Evolutionary conservation across 2,329 filamentous ascomycete species (phyloP).

Genomic region (Colletotrichum orchidophilum): DNA sequence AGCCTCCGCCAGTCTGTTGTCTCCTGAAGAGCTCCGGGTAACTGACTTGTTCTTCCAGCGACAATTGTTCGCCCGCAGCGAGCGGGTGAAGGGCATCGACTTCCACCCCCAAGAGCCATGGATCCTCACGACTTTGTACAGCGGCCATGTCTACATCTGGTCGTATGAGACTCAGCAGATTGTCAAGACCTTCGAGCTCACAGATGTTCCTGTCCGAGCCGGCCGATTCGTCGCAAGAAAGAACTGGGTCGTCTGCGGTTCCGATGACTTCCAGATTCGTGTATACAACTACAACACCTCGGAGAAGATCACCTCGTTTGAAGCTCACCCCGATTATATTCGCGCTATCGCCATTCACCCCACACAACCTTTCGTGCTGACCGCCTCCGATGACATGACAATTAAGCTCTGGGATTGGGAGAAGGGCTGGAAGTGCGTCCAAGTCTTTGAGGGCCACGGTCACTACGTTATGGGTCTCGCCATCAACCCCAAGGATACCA

Average conservation of each 20-base stretch:
- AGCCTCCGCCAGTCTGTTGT: constrained; percentile 9
- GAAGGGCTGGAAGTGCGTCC: constrained; percentile 96
- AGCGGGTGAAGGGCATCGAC: constrained; percentile 97
- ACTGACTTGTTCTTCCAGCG: constrained; percentile 43
- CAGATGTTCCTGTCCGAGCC: constrained; percentile 96
- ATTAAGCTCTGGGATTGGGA: constrained; percentile 99
- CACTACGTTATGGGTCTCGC: constrained; percentile 97
- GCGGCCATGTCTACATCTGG: constrained; percentile 99
- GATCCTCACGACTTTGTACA: constrained; percentile 93
- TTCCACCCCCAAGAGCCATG: constrained; percentile 98
- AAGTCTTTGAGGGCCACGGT: constrained; percentile 94
- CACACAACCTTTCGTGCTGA: constrained; percentile 93
- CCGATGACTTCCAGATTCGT: constrained; percentile 81
- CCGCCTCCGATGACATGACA: constrained; percentile 97
- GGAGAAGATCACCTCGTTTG: constrained; percentile 97
- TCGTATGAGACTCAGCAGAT: constrained; percentile 97
- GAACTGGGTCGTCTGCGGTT: constrained; percentile 98
- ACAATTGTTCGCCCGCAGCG: constrained; percentile 76
- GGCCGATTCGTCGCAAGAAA: constrained; percentile 97
- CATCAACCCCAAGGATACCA: constrained; percentile 97
- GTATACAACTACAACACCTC: constrained; percentile 99
- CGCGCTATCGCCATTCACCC: constrained; percentile 96
- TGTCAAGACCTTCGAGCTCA: constrained; percentile 98
- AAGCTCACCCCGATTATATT: constrained; percentile 98
- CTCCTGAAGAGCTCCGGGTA: constrained; percentile 15